Conservation (phyloP, 1,284 basidiomycete species). For the Inonotus obliquus region DNA sequence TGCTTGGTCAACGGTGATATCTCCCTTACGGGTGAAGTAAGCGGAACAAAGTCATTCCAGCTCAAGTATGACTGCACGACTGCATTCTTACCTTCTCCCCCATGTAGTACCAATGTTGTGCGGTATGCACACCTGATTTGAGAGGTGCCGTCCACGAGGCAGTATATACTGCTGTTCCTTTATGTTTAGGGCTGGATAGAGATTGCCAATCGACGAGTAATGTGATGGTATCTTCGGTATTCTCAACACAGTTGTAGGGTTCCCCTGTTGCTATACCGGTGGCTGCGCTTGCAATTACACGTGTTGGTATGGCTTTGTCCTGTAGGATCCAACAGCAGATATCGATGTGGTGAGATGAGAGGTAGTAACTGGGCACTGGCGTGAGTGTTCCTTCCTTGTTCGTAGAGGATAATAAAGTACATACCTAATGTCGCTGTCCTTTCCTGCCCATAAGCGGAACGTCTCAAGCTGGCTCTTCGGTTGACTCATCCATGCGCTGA, state of each 20-base stretch:
- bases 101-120: slow-evolving; percentile 95
- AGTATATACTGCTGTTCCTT: slow-evolving; percentile 84
- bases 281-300: slow-evolving; percentile 84
- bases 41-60: neutral
- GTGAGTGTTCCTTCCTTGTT: neutral
- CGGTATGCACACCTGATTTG: slow-evolving; percentile 76
- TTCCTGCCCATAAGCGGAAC: slow-evolving; percentile 92
- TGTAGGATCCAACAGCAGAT: slow-evolving; percentile 92
- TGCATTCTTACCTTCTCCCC: slow-evolving; percentile 63
- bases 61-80: slow-evolving; percentile 5
- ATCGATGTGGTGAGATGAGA: slow-evolving; percentile 91
- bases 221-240: slow-evolving; percentile 93
- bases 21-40: slow-evolving; percentile 51
- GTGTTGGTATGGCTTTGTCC: slow-evolving; percentile 70
- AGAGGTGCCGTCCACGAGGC: slow-evolving; percentile 86
- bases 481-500: slow-evolving; percentile 91
- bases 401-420: neutral
- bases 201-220: slow-evolving; percentile 92
- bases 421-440: slow-evolving; percentile 85
- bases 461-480: slow-evolving; percentile 93
- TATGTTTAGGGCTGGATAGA: slow-evolving; percentile 60
- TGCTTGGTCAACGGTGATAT: slow-evolving; percentile 89
- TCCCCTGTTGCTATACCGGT: slow-evolving; percentile 85
- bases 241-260: slow-evolving; percentile 77
- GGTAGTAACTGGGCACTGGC: slow-evolving; percentile 65